Base-by-base conservation (phyloP, 2,329 filamentous ascomycete species). In the Dothideomycetes sp. region DNA sequence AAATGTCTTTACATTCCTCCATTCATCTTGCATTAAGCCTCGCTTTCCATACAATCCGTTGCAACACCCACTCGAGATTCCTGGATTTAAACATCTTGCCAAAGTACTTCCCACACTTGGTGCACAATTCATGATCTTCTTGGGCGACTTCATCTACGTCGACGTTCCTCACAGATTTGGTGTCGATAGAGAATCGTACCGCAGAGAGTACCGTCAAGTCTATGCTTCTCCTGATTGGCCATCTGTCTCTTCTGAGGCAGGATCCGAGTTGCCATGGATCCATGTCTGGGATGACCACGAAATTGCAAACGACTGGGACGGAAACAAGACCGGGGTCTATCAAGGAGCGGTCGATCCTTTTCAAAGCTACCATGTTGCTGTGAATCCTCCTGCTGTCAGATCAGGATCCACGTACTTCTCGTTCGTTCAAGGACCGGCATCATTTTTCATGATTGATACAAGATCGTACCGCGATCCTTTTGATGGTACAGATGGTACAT, bases 211-310 rank as follows among this genome's bases (percentile, higher is more conserved):
- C 56, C 80, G 89, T 15, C 86, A 93, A 51, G 80, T 95, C n/a
- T 98, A 98, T 55, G 82, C 85, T 0, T 94, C 88, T 2, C 89
- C 89, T 0, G 89, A 94, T 48, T 98, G 91, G 91, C 69, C 75
- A 11, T 40, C 41, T 18, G 39, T 45, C 27, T 42, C 37, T 17
- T 42, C 41, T 16, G 36, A 40, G 8, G 33, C 37, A 5, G 16
- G 22, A 11, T 17, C 30, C 40, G 37, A 41, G 18, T 67, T 96
- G n/a, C 93, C 88, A 51, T 98, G 91, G 91, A 85, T 96, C 33
- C 91, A 98, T 54, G 88, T 94, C 2, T 74, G 95, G 5, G 91
- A 98, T 55, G 91, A 98, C 57, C 91, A 98, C 53, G 91, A 98
- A 57, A 95, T 98, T 45, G 75, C 75, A 4, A 96, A 98, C 51